A percentile compares a stretch with the other conserved stretches of the same genome.
Conservation (phyloP, 495 filamentous ascomycete species). For the Emericellopsis terricola region DNA sequence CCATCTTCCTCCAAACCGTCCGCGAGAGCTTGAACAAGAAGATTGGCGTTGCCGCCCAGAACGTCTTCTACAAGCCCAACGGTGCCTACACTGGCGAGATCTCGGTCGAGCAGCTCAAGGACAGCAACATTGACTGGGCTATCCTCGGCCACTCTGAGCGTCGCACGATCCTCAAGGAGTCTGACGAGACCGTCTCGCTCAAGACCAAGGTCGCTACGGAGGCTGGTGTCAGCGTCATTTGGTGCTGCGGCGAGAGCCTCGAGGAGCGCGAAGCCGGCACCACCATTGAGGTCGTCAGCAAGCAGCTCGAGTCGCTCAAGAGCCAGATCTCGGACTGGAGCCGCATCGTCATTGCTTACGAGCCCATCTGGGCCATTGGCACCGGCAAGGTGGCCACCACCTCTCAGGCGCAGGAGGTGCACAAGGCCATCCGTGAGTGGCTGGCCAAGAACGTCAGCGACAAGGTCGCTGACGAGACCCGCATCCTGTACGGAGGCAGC, state of each 20-base stretch:
- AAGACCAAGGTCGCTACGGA: conserved; percentile 87
- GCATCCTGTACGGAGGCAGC: conserved; percentile 89
- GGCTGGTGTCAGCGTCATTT: conserved; percentile 73
- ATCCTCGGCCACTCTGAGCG: conserved; percentile 90
- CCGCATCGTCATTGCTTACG: conserved; percentile 93
- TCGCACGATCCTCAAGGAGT: conserved; percentile 69
- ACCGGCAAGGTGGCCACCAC: conserved; percentile 94
- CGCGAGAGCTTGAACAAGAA: conserved; percentile 44
- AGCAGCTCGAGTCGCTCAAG: conserved; percentile 50
- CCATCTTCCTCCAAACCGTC: conserved; percentile 77
- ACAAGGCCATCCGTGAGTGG: conserved; percentile 84
- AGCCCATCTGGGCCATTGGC: conserved; percentile 98
- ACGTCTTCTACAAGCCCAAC: conserved; percentile 91
- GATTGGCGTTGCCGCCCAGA: conserved; percentile 78
- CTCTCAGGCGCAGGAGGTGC: conserved; percentile 87
- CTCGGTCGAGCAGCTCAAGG: conserved; percentile 73
- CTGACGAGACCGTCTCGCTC: conserved; percentile 67
- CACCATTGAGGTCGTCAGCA: conserved; percentile 81
- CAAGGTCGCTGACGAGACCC: conserved; percentile 55
- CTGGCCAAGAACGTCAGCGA: conserved; percentile 53
- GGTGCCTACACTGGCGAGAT: conserved; percentile 97
- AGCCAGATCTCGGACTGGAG: conserved; percentile 62
- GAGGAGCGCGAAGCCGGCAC: conserved; percentile 76
- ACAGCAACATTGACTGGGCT: conserved; percentile 72
- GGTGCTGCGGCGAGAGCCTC: conserved; percentile 90